A percentile compares a stretch with the other conserved stretches of the same genome.
phyloP scores from a whole-genome alignment of 2,329 filamentous ascomycete genomes.

The Neonectria hederae region DNA sequence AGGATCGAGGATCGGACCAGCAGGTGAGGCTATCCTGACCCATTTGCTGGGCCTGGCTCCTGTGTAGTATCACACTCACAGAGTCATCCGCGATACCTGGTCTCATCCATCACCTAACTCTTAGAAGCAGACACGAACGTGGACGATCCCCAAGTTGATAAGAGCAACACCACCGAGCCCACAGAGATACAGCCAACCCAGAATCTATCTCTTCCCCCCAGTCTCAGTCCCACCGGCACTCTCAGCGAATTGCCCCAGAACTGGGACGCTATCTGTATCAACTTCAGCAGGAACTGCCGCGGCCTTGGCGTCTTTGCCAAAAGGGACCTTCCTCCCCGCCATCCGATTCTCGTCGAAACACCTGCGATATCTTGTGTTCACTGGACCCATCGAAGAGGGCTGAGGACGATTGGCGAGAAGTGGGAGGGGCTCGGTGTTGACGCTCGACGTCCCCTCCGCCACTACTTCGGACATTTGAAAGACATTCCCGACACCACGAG shows the following conservation, averaged over 20 bases:
- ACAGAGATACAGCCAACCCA: neutral
- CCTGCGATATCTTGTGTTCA: slow-evolving; percentile 31
- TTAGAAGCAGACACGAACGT: neutral
- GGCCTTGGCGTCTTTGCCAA: slow-evolving; percentile 36
- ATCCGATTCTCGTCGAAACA: slow-evolving; percentile 31
- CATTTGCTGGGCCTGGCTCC: neutral
- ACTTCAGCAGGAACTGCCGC: slow-evolving; percentile 5
- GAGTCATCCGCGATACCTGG: neutral
- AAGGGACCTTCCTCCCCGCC: slow-evolving; percentile 5
- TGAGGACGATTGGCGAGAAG: neutral
- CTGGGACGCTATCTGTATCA: slow-evolving; percentile 23
- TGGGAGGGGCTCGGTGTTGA: slow-evolving; percentile 28
- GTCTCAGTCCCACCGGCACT: too few species aligned
- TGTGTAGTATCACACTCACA: neutral
- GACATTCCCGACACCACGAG: slow-evolving; percentile 6
- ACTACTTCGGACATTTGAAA: slow-evolving; percentile 25
- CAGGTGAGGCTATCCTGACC: neutral
- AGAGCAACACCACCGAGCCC: neutral
- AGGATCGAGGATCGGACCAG: neutral
- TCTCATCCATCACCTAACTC: neutral
- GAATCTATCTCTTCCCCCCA: neutral
- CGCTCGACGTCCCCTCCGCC: slow-evolving; percentile 1
- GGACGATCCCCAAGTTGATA: neutral
- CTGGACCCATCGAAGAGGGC: slow-evolving; percentile 18
- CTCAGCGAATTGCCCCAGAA: slow-evolving; percentile 9